Conservation (phyloP, 2,329 filamentous ascomycete species). For the Alternaria postmessia region DNA sequence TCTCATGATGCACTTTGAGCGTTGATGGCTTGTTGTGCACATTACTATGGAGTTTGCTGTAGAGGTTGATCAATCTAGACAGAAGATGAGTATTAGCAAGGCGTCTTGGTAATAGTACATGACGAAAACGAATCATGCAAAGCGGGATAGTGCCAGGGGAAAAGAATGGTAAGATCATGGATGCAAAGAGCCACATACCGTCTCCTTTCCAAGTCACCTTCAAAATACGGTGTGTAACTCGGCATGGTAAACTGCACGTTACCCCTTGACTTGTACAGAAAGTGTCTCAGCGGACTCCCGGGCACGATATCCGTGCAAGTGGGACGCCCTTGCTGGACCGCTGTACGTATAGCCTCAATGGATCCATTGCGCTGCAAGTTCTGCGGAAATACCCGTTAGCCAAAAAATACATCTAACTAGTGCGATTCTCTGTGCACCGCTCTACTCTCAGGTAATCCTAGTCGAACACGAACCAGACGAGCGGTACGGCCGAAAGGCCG, state of each 20-base stretch:
- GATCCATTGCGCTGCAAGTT: conserved; percentile 74
- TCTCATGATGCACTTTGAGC: conserved; percentile 85
- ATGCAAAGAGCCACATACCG: conserved; percentile 54
- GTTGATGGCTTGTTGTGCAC: conserved; percentile 86
- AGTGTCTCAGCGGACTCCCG: conserved; percentile 83
- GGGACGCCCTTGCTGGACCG: conserved; percentile 75
- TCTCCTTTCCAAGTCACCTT: conserved; percentile 66
- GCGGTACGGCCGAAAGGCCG: not conserved
- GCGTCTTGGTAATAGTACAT: not conserved
- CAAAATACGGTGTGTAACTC: conserved; percentile 75
- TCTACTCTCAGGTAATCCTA: not conserved
- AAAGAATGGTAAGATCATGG: not conserved
- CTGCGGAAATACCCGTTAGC: conserved; percentile 22
- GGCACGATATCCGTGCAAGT: conserved; percentile 78
- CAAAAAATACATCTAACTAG: not conserved
- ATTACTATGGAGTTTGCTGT: conserved; percentile 82
- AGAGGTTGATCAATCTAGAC: conserved; percentile 70
- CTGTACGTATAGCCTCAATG: conserved; percentile 75
- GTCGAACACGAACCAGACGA: not conserved
- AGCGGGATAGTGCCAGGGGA: not conserved
- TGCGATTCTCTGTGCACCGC: not conserved
- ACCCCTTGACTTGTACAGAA: conserved; percentile 90
- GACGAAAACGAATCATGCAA: not conserved
- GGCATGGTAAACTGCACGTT: conserved; percentile 98
- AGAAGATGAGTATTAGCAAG: not conserved